Conservation (phyloP, 208 protist species). For the Angomonas desouzai region DNA sequence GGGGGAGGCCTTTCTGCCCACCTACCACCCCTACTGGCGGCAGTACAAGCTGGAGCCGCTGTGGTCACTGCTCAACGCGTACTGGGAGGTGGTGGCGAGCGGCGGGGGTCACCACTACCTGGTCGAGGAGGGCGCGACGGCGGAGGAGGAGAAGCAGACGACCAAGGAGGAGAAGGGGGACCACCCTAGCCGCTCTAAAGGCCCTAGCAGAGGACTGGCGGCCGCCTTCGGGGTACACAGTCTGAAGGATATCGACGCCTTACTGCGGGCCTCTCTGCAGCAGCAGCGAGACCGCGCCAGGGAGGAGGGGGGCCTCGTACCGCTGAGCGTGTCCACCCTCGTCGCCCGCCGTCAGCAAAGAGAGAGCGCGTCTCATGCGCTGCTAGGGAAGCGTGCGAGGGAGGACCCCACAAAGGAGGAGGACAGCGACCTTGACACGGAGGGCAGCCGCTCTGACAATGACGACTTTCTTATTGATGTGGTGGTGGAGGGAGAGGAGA, state of each 20-base stretch:
- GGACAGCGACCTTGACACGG: neutral
- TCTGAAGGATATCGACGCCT: conserved; percentile 40
- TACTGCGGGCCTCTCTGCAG: conserved; percentile 12
- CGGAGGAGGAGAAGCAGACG: conserved; percentile 1
- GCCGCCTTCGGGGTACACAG: conserved; percentile 60
- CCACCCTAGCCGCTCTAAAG: neutral
- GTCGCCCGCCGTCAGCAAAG: conserved; percentile 20
- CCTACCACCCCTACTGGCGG: conserved; percentile 42
- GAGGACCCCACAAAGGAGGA: conserved; percentile 15
- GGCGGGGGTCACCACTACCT: neutral
- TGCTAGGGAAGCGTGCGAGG: neutral
- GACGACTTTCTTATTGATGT: conserved; percentile 75
- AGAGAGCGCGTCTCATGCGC: neutral
- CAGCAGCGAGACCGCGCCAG: neutral
- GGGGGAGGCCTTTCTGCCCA: conserved; percentile 76
- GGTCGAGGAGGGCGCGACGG: neutral
- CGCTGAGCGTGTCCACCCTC: conserved; percentile 51
- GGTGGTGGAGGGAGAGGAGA: conserved; percentile 28
- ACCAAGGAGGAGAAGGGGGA: conserved; percentile 7
- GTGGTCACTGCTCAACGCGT: conserved; percentile 39
- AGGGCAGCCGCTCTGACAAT: conserved; percentile 18
- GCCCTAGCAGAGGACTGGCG: conserved; percentile 36
- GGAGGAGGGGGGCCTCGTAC: conserved; percentile 44
- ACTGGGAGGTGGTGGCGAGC: conserved; percentile 17
- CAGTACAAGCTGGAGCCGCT: conserved; percentile 35